Evolutionary conservation across 805 yeast genomes (phyloP).

Genomic region (Geotrichum ghanense): DNA sequence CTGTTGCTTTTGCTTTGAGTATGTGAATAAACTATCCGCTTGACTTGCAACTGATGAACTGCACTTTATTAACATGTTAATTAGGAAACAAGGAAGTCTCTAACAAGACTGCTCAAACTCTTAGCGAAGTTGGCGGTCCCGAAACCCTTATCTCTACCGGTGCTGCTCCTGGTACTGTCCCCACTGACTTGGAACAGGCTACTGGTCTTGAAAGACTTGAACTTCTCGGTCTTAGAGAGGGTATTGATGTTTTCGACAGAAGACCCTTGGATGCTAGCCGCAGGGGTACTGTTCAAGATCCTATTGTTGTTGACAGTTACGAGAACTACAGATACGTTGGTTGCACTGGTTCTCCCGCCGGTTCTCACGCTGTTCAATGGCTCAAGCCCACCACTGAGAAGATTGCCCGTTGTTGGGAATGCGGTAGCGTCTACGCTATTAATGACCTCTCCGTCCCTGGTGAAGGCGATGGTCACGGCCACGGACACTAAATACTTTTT

Average conservation of each 20-base stretch:
- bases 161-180: slow-evolving; percentile 72
- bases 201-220: slow-evolving; percentile 98
- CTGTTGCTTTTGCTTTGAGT: slow-evolving; percentile 2
- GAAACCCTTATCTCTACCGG: slow-evolving; percentile 82
- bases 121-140: slow-evolving; percentile 71
- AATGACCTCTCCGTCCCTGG: slow-evolving; percentile 74
- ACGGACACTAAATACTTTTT: too few relatives aligned
- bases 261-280: slow-evolving; percentile 82
- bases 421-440: slow-evolving; percentile 88
- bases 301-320: slow-evolving; percentile 80
- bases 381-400: slow-evolving; percentile 73
- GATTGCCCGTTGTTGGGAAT: slow-evolving; percentile 96
- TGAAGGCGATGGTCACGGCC: slow-evolving; percentile 37
- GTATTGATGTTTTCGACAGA: slow-evolving; percentile 80
- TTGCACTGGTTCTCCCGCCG: slow-evolving; percentile 93
- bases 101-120: slow-evolving; percentile 50
- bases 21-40: too few relatives aligned
- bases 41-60: too few relatives aligned
- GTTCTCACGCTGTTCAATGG: slow-evolving; percentile 87
- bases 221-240: slow-evolving; percentile 85
- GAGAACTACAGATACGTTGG: slow-evolving; percentile 93
- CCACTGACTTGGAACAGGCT: slow-evolving; percentile 91
- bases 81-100: slow-evolving; percentile 25
- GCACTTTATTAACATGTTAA: too few relatives aligned
- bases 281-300: slow-evolving; percentile 82